Conservation (phyloP, 2,329 filamentous ascomycete genomes). For the Chaetothyriales sp. region DNA sequence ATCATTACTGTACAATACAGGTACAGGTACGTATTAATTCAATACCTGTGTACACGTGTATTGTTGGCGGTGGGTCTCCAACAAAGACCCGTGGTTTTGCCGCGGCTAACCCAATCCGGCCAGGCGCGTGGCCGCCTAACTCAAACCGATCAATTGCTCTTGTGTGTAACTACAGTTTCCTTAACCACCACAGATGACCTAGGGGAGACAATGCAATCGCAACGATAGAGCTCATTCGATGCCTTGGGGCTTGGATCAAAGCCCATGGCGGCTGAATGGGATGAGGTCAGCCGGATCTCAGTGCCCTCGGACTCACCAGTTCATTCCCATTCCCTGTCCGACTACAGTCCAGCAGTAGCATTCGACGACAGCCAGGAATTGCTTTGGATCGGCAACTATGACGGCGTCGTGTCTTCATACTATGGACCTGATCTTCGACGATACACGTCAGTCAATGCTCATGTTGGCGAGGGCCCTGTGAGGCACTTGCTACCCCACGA, state of each 20-base stretch:
- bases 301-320: slow-evolving; percentile 54
- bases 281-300: slow-evolving; percentile 63
- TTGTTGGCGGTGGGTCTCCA: background rate
- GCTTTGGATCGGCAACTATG: slow-evolving; percentile 78
- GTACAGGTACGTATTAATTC: too few species aligned
- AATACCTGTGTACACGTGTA: too few species aligned
- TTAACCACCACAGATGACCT: background rate
- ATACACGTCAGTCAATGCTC: slow-evolving; percentile 81
- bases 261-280: slow-evolving; percentile 34
- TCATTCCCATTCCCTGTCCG: slow-evolving; percentile 56
- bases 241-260: background rate
- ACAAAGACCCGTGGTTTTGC: background rate
- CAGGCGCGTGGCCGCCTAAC: background rate
- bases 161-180: too few species aligned
- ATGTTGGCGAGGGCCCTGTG: slow-evolving; percentile 61
- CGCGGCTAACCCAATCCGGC: background rate
- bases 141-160: background rate
- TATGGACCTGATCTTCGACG: slow-evolving; percentile 69
- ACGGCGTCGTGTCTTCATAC: slow-evolving; percentile 84
- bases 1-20: background rate
- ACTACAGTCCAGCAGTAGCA: slow-evolving; percentile 61
- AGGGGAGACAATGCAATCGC: background rate
- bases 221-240: background rate
- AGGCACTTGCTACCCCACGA: slow-evolving; percentile 85
- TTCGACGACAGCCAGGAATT: slow-evolving; percentile 86